Evolutionary conservation across 2,329 filamentous ascomycete species (phyloP).

Genomic region (Coniochaeta prunicola): DNA sequence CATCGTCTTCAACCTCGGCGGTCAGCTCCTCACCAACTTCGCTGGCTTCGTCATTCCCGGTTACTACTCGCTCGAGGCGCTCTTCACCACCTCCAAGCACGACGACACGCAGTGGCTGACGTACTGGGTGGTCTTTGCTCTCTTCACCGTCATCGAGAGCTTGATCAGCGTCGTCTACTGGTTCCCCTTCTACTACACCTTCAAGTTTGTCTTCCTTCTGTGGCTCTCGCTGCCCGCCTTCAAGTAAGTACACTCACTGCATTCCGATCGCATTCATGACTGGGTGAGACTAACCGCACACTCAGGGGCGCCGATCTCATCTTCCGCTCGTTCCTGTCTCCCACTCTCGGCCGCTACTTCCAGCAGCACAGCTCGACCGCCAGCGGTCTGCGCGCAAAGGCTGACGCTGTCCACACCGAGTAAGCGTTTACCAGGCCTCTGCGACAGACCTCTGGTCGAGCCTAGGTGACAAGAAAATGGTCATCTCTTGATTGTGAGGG

Average conservation of each 20-base stretch:
- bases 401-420: slow-evolving; percentile 67
- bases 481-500: neutral
- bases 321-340: slow-evolving; percentile 93
- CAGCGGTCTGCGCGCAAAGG: slow-evolving; percentile 82
- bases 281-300: neutral
- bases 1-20: slow-evolving; percentile 87
- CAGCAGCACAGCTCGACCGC: slow-evolving; percentile 61
- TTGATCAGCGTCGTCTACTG: slow-evolving; percentile 81
- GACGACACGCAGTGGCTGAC: slow-evolving; percentile 80
- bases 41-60: slow-evolving; percentile 76
- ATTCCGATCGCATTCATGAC: slow-evolving; percentile 4
- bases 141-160: slow-evolving; percentile 78
- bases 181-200: slow-evolving; percentile 99
- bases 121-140: slow-evolving; percentile 85
- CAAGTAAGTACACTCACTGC: slow-evolving; percentile 53
- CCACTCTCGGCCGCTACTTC: slow-evolving; percentile 92
- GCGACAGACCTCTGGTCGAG: neutral
- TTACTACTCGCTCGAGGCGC: slow-evolving; percentile 75
- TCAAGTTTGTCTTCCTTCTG: slow-evolving; percentile 96
- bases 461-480: neutral
- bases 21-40: slow-evolving; percentile 80
- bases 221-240: slow-evolving; percentile 97
- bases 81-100: slow-evolving; percentile 63
- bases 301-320: slow-evolving; percentile 85
- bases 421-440: slow-evolving; percentile 30